phyloP scores from a whole-genome alignment of 1,139 yeast genomes.

The Spencermartinsiella ligniputridi region DNA sequence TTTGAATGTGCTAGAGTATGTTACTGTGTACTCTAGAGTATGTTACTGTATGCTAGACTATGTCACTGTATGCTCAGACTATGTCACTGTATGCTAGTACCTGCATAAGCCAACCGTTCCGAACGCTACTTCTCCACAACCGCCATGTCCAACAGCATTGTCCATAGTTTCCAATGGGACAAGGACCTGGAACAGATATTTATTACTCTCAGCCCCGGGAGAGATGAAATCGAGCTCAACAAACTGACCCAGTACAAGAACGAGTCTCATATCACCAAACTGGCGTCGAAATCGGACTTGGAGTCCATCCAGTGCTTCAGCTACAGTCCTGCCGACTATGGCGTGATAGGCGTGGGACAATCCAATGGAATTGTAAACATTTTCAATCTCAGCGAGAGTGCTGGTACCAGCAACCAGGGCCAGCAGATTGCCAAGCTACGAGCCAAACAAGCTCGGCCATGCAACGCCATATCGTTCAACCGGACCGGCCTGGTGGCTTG shows the following conservation, averaged over 20 bases:
- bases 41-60: too few relatives aligned
- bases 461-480: slow-evolving; percentile 71
- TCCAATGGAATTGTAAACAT: slow-evolving; percentile 63
- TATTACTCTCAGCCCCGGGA: slow-evolving; percentile 60
- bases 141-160: slow-evolving; percentile 33
- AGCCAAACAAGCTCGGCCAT: slow-evolving; percentile 68
- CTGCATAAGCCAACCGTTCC: too few relatives aligned
- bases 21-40: too few relatives aligned
- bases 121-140: too few relatives aligned
- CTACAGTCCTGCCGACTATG: slow-evolving; percentile 53
- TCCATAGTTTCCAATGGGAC: slow-evolving; percentile 60
- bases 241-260: slow-evolving; percentile 40
- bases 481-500: slow-evolving; percentile 62
- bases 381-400: slow-evolving; percentile 50
- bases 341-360: slow-evolving; percentile 70
- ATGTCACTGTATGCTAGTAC: too few relatives aligned
- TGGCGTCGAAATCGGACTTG: slow-evolving; percentile 53
- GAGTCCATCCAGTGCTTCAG: slow-evolving; percentile 69
- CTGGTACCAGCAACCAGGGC: slow-evolving; percentile 31
- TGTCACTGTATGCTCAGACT: too few relatives aligned
- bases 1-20: too few relatives aligned
- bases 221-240: slow-evolving; percentile 63
- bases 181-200: slow-evolving; percentile 50
- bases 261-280: slow-evolving; percentile 14
- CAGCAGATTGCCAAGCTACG: slow-evolving; percentile 40